Conservation (phyloP, 2,329 filamentous ascomycete species). For the Zalaria sp. region DNA sequence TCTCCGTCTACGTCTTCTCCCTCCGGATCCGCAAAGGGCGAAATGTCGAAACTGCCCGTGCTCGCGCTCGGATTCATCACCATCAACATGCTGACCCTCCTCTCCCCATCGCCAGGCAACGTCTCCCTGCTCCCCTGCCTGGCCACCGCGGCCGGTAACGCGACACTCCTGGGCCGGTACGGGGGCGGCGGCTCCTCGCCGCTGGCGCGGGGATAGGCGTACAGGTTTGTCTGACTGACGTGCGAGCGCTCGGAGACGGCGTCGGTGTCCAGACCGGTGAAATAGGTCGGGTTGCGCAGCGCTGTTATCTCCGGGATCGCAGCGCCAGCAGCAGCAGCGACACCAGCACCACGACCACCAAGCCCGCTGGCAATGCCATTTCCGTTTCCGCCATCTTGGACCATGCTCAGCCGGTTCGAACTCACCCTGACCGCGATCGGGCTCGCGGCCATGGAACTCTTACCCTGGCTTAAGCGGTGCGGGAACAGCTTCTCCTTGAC, state of each 20-base stretch:
- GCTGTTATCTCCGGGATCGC: background rate
- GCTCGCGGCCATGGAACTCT: background rate
- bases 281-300: constrained; percentile 4
- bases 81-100: background rate
- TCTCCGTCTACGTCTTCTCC: background rate
- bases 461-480: background rate
- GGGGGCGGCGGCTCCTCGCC: constrained; percentile 5
- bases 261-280: constrained; percentile 4
- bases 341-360: too few relatives aligned
- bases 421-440: background rate
- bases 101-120: background rate
- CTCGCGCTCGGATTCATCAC: background rate
- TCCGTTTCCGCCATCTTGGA: too few relatives aligned
- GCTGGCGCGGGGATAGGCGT: background rate
- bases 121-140: background rate
- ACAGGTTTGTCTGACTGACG: too few relatives aligned
- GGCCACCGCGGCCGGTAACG: background rate
- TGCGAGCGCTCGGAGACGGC: background rate
- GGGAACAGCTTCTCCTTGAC: background rate
- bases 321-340: too few relatives aligned
- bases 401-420: too few relatives aligned
- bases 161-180: constrained; percentile 2
- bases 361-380: too few relatives aligned
- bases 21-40: constrained; percentile 2
- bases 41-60: background rate